These are phyloP conservation scores for Zymoseptoria pseudotritici DNA, from an alignment of 2,329 filamentous ascomycete genomes.

Conservation along the genomic window DNA sequence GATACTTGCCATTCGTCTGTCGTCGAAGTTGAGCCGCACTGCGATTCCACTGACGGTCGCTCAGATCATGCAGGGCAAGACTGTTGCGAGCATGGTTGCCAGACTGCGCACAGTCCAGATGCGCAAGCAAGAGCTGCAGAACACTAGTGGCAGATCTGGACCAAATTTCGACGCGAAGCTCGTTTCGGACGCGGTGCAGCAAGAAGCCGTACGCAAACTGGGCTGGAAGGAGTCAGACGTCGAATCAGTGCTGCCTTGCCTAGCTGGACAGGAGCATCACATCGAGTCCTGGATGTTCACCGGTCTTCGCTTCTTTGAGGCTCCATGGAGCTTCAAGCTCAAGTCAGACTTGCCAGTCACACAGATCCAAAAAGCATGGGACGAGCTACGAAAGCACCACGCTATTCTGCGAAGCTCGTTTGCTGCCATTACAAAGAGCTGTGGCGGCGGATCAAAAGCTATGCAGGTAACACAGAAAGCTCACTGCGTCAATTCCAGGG, in stretches of 20 bases:
- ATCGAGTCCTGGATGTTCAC: constrained; percentile 9
- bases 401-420: constrained; percentile 10
- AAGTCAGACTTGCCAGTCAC: neutral
- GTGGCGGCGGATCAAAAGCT: neutral
- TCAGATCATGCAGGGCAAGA: constrained; percentile 8
- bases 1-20: neutral
- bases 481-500: neutral
- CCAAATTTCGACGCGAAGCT: neutral
- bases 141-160: neutral
- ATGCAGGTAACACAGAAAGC: constrained; percentile 8
- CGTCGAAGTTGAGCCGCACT: neutral
- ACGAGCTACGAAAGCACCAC: constrained; percentile 5
- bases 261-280: constrained; percentile 11
- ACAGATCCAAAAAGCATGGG: constrained; percentile 1
- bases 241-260: constrained; percentile 9
- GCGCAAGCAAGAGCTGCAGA: neutral
- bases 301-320: constrained; percentile 9
- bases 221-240: neutral
- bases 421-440: neutral
- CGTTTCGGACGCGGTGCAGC: neutral
- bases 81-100: constrained; percentile 7
- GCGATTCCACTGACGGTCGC: neutral
- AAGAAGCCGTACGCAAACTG: constrained; percentile 1
- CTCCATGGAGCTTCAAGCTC: constrained; percentile 10
- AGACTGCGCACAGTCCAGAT: constrained; percentile 6